Evolutionary conservation across 306 rosid genomes (phyloP).

Genomic region (Alnus rubra): DNA sequence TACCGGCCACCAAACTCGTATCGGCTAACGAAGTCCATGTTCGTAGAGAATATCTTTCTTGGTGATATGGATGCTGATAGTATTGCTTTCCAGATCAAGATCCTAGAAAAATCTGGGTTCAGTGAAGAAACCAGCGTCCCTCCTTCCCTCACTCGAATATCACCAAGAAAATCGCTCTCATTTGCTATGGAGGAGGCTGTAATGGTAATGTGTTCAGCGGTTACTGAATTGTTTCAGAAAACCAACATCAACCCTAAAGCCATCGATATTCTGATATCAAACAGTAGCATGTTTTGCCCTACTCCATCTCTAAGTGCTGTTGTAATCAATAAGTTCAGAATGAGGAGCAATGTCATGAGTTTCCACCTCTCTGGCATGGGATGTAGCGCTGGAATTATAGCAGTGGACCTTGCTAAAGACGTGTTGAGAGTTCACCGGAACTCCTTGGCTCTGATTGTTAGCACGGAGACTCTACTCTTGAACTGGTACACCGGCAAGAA

Average conservation of each 20-base stretch:
- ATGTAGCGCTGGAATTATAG: constrained; percentile 62
- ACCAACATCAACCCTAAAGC: constrained; percentile 48
- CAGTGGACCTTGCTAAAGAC: constrained; percentile 54
- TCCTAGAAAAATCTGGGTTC: constrained; percentile 56
- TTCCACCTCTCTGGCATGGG: constrained; percentile 71
- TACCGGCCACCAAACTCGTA: constrained; percentile 41
- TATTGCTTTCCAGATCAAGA: constrained; percentile 50
- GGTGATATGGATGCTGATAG: constrained; percentile 42
- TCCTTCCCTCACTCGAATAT: constrained; percentile 40
- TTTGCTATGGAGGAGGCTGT: constrained; percentile 52
- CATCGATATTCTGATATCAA: constrained; percentile 52
- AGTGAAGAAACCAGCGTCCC: constrained; percentile 54
- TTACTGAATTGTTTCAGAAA: constrained; percentile 34
- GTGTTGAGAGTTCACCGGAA: constrained; percentile 56
- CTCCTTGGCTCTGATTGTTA: constrained; percentile 58
- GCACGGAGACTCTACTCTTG: constrained; percentile 46
- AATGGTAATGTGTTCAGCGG: constrained; percentile 39
- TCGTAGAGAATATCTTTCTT: constrained; percentile 35
- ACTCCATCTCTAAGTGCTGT: constrained; percentile 53
- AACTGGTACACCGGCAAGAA: constrained; percentile 62
- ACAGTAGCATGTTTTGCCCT: constrained; percentile 51
- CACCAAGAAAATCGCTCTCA: constrained; percentile 32
- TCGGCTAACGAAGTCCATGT: constrained; percentile 45
- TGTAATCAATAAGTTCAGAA: constrained; percentile 52
- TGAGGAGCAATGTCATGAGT: constrained; percentile 55